Percentiles rank a stretch among this genome's conserved stretches.
Evolutionary conservation across 345 rosid genomes (phyloP).

Genomic region (Syzygium aromaticum): DNA sequence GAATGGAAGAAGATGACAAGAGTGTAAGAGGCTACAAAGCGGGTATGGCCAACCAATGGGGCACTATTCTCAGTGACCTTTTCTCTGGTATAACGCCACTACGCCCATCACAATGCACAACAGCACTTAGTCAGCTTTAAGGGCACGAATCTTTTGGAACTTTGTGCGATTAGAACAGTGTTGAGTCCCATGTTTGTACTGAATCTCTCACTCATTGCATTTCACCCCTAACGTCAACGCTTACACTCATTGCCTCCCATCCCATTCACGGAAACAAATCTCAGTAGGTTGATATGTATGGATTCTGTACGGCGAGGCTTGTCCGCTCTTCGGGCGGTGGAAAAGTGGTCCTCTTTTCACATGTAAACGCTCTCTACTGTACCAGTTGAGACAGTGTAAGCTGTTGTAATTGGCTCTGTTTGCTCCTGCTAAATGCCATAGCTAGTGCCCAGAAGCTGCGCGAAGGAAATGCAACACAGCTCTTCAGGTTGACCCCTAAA

Average conservation of each 20-base stretch:
- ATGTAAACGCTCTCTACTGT: background rate
- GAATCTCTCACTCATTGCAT: background rate
- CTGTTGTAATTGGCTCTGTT: background rate
- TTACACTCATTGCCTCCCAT: background rate
- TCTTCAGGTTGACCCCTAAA: too few relatives aligned
- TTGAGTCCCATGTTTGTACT: background rate
- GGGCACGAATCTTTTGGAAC: background rate
- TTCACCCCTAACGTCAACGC: background rate
- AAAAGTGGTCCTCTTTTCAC: background rate
- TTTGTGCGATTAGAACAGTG: background rate
- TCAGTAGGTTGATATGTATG: background rate
- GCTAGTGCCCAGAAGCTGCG: too few relatives aligned
- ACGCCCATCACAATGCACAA: background rate
- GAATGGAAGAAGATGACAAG: background rate
- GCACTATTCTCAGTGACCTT: background rate
- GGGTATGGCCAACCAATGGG: background rate
- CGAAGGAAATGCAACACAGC: too few relatives aligned
- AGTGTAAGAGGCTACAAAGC: background rate
- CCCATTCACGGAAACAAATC: background rate
- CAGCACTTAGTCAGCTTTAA: background rate
- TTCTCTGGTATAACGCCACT: background rate
- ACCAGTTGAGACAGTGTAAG: background rate
- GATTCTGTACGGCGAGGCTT: background rate
- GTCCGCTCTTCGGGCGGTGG: background rate
- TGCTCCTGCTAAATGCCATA: background rate